Evolutionary conservation across 2,329 filamentous ascomycete species (phyloP), one percentile per base, ranked within the genome.

Genomic region (Colletotrichum agaves): DNA sequence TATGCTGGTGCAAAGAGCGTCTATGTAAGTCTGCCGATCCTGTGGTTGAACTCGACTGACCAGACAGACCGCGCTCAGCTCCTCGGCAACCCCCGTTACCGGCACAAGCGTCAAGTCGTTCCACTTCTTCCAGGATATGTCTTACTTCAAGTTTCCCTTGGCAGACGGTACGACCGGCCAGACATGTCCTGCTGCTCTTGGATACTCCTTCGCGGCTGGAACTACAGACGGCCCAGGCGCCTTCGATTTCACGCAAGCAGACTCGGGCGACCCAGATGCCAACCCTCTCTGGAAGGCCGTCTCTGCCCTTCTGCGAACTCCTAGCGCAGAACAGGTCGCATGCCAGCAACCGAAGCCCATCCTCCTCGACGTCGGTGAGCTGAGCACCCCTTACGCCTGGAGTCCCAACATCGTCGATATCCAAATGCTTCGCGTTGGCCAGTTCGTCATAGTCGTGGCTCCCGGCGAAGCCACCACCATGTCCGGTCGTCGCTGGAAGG

Each of bases 211-310:
- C 76, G 95, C 95, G 0, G 95, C 93, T 1, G 95, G 95, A 11
- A 98, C 95, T 0, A 93, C 93, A 0, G 95, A 98, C 76, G 93
- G 95, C 5, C 94, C 95, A 0, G 95, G 95, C 0, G 90, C 89
- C 0, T 97, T 97, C 74, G 95, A 98, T 78, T 98, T 98, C 76
- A 96, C 93, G 1, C 95, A 98, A 75, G 94, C 94, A 71, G 87
- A 92, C 71, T 88, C 89, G 0, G 90, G 90, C 35, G 83, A 87
- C n/a, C 90, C 93, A 44, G 87, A 86, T 21, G 76, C 77, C 50
- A 93, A 90, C 72, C 93, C 93, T 0, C 80, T 98, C 4, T 98
- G 95, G 95, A 83, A 84, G 23, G 82, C 93, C 7, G 93, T 97
- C 3, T 90, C 92, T 2, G 87, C 87, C 7, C 81, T 93, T 13